phyloP scores from a whole-genome alignment of 257 asterid genomes.

The Capsicum rhomboideum region DNA sequence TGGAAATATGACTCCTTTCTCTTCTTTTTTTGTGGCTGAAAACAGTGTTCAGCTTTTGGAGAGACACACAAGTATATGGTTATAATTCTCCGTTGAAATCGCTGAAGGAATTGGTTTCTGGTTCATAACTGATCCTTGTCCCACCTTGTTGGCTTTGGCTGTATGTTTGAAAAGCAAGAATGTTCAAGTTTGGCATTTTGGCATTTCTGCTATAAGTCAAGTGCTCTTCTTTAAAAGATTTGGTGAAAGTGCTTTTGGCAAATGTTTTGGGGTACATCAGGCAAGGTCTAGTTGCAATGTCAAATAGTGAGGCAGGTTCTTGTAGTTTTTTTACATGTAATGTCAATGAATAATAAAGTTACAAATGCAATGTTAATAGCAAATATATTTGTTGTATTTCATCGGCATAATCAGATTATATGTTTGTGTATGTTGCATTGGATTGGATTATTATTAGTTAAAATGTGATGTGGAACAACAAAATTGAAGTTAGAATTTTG shows the following conservation, averaged over 20 bases:
- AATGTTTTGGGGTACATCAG: not conserved
- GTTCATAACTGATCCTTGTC: conserved; percentile 20
- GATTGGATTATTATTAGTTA: too few relatives aligned
- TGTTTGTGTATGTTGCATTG: too few relatives aligned
- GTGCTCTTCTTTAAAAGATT: not conserved
- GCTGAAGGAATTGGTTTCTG: conserved; percentile 64
- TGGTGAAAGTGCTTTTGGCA: not conserved
- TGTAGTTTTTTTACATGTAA: not conserved
- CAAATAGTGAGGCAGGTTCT: not conserved
- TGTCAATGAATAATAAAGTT: not conserved
- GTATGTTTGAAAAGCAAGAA: not conserved
- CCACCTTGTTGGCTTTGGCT: not conserved
- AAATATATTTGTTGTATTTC: not conserved
- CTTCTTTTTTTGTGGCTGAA: not conserved
- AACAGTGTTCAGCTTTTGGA: conserved; percentile 72
- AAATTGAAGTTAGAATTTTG: too few relatives aligned
- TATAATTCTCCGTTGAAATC: conserved; percentile 56
- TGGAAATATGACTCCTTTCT: not conserved
- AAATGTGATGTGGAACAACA: too few relatives aligned
- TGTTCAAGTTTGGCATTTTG: not conserved
- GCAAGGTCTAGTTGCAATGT: not conserved
- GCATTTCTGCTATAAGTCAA: not conserved
- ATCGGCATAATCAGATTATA: not conserved
- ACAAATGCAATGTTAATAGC: not conserved
- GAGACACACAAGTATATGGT: conserved; percentile 60